phyloP scores from a whole-genome alignment of 2,329 filamentous ascomycete species.

The Periconia sp. region DNA sequence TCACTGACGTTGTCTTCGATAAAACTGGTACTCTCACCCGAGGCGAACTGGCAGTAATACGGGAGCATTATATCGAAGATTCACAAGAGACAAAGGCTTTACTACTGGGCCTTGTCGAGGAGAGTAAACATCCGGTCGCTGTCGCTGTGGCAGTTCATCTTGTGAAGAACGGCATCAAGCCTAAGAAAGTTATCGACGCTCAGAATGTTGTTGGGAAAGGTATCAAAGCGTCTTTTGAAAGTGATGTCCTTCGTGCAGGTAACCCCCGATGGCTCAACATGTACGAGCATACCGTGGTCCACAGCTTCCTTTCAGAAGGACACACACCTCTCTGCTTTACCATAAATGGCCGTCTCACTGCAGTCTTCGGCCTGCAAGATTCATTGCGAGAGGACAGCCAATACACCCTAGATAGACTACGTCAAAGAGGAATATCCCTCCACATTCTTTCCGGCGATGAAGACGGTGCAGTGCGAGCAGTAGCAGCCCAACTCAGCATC shows the following conservation, averaged over 20 bases:
- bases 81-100: conserved; percentile 23
- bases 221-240: conserved; percentile 43
- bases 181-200: conserved; percentile 16
- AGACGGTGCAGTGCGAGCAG: conserved; percentile 48
- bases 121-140: conserved; percentile 56
- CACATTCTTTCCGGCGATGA: conserved; percentile 63
- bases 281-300: conserved; percentile 49
- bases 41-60: conserved; percentile 51
- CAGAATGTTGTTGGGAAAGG: conserved; percentile 47
- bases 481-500: conserved; percentile 45
- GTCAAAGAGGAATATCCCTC: conserved; percentile 48
- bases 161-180: conserved; percentile 12
- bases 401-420: conserved; percentile 54
- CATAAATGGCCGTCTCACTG: conserved; percentile 45
- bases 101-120: conserved; percentile 35
- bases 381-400: conserved; percentile 54
- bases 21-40: conserved; percentile 76
- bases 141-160: conserved; percentile 52
- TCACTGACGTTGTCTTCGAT: conserved; percentile 72
- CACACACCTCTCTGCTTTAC: conserved; percentile 56
- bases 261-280: conserved; percentile 52
- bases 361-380: conserved; percentile 55
- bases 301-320: conserved; percentile 17
- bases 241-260: conserved; percentile 44
- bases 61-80: conserved; percentile 24